Evolutionary conservation across 2,329 filamentous ascomycete species (phyloP), one percentile per base, ranked within the genome.

Genomic region (Microsporum audouinii): DNA sequence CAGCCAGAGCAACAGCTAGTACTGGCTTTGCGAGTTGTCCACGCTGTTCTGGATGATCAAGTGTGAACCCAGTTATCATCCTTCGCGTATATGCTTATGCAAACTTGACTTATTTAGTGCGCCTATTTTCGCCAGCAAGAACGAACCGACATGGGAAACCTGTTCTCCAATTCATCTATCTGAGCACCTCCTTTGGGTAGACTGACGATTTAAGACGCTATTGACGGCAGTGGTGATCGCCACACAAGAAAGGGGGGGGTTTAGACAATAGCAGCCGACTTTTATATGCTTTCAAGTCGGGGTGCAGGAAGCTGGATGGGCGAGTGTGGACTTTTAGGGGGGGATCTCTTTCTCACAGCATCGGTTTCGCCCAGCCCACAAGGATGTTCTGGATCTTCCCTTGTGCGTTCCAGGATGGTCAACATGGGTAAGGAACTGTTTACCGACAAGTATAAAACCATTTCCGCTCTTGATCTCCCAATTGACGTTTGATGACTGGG

Each of bases 261-360:
- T 17, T 17, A 12, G 31, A 55, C 51, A 55, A 55, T 55, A 55
- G 33, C 33, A 55, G 51, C 33, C 1, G 31, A 31, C 31, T 34
- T 55, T 34, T 34, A 55, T 55, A 55, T 36, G 33, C 51, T 36
- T 55, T 55, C 51, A 55, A 34, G 51, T 34, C 51, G 31, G 51
- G 51, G 51, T 55, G 51, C 51, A 55, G 51, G 45, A 31, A 51
- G 5, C 33, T 55, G 12, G 51, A 55, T 14, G 3, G 39, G 39
- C 39, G 17, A 17, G 39, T 43, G 39, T 43, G 39, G 39, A 5
- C 39, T 43, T 14, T n/a, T 23, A 2, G 27, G 45, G 23, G 23
- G 45, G 31, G 51, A 34, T 27, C 31, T 10, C 49, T n/a, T 36
- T 55, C 49, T 47, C 43, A 33, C 51, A 36, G 31, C n/a, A 23